phyloP scores from a whole-genome alignment of 2,329 filamentous ascomycete genomes.

The Fusarium haematococcum region DNA sequence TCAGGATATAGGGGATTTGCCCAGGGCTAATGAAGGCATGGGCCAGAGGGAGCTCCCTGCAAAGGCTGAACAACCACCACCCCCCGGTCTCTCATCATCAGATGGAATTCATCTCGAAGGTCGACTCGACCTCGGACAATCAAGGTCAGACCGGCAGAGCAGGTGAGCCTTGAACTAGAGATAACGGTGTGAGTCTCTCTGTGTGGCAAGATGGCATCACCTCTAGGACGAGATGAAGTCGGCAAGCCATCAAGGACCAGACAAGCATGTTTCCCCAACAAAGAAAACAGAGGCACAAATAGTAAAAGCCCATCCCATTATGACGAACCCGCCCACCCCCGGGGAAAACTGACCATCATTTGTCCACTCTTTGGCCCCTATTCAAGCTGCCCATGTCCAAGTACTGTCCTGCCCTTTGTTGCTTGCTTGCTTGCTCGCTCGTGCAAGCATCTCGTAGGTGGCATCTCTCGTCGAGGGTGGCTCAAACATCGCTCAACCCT shows the following conservation, averaged over 20 bases:
- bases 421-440: not conserved
- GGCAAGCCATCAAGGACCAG: slow-evolving; percentile 8
- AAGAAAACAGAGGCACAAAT: slow-evolving; percentile 28
- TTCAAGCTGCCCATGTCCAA: not conserved
- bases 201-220: not conserved
- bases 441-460: slow-evolving; percentile 12
- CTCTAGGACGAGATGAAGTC: not conserved
- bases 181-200: slow-evolving; percentile 1
- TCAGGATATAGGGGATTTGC: slow-evolving; percentile 4
- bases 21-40: slow-evolving; percentile 2
- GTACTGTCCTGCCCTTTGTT: not conserved
- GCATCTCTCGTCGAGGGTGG: slow-evolving; percentile 15
- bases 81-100: slow-evolving; percentile 15
- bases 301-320: slow-evolving; percentile 11
- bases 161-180: not conserved
- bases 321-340: slow-evolving; percentile 6
- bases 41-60: slow-evolving; percentile 18
- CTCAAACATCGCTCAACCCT: slow-evolving; percentile 19
- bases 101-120: slow-evolving; percentile 19
- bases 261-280: slow-evolving; percentile 27
- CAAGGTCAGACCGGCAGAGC: slow-evolving; percentile 6
- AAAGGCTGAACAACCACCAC: not conserved
- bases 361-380: slow-evolving; percentile 22
- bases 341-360: slow-evolving; percentile 13
- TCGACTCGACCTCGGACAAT: slow-evolving; percentile 14